Evolutionary conservation across 306 rosid species (phyloP).

Genomic region (Vigna mungo): DNA sequence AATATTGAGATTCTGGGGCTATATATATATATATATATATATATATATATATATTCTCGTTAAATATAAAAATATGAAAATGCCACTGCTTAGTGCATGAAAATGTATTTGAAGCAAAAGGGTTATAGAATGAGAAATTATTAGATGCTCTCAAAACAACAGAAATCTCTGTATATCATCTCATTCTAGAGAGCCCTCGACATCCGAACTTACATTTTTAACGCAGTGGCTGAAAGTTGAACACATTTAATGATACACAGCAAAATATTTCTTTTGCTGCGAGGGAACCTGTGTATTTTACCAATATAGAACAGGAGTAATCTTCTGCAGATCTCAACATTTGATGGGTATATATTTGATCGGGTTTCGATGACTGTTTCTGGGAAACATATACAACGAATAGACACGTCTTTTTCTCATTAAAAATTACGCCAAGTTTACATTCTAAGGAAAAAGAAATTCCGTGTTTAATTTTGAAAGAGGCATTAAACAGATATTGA

Average conservation of each 20-base stretch:
- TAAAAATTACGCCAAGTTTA: constrained; percentile 52
- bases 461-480: not conserved
- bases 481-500: constrained; percentile 37
- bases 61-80: not conserved
- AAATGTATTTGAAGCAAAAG: not conserved
- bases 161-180: not conserved
- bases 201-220: not conserved
- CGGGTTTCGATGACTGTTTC: not conserved
- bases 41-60: too few relatives aligned
- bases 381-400: constrained; percentile 29
- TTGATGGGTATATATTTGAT: not conserved
- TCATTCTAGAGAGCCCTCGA: not conserved
- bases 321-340: constrained; percentile 2
- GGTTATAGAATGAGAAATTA: not conserved
- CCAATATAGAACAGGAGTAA: not conserved
- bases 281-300: not conserved
- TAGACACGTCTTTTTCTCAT: constrained; percentile 17
- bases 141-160: not conserved
- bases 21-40: too few relatives aligned
- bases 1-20: not conserved
- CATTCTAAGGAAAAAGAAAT: constrained; percentile 45
- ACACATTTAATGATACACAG: not conserved
- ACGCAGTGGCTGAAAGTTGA: not conserved
- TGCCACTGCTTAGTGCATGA: not conserved
- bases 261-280: not conserved